Evolutionary conservation across 495 filamentous ascomycete genomes (phyloP).

Genomic region (Lasiosphaeria hispida): DNA sequence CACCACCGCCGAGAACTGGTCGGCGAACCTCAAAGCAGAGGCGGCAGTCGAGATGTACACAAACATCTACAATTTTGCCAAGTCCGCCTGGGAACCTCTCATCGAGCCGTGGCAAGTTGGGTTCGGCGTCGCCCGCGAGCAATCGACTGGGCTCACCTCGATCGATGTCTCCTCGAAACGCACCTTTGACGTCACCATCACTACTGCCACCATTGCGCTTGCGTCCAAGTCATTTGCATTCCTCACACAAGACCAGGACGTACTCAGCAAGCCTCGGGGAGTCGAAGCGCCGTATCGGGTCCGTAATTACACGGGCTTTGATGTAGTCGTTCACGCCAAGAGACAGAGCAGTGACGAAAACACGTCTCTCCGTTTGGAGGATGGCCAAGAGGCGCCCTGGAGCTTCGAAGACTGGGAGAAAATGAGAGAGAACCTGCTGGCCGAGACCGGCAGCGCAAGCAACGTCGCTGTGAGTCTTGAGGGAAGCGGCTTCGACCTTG

Average conservation of each 20-base stretch:
- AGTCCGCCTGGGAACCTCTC: constrained; percentile 95
- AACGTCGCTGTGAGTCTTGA: constrained; percentile 81
- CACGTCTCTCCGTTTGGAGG: constrained; percentile 73
- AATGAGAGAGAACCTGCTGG: constrained; percentile 84
- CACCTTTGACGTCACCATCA: constrained; percentile 86
- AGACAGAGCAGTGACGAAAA: constrained; percentile 54
- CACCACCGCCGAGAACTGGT: constrained; percentile 84
- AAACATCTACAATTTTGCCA: constrained; percentile 98
- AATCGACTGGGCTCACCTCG: constrained; percentile 70
- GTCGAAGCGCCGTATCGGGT: constrained; percentile 90
- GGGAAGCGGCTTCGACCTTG: constrained; percentile 86
- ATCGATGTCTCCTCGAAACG: constrained; percentile 85
- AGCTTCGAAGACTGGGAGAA: constrained; percentile 93
- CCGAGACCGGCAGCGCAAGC: constrained; percentile 69
- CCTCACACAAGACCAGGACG: constrained; percentile 83
- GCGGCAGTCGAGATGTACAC: constrained; percentile 87
- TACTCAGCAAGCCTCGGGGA: constrained; percentile 88
- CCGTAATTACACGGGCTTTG: constrained; percentile 92
- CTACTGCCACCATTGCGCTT: constrained; percentile 89
- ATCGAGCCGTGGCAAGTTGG: constrained; percentile 96
- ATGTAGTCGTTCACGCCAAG: constrained; percentile 78
- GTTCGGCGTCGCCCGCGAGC: constrained; percentile 80
- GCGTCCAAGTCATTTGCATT: constrained; percentile 91
- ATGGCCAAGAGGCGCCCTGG: constrained; percentile 92
- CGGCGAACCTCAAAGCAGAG: constrained; percentile 79